Evolutionary conservation across 1,284 basidiomycete genomes (phyloP), one percentile per base, ranked within the genome.

Genomic region (Pseudozyma pruni): DNA sequence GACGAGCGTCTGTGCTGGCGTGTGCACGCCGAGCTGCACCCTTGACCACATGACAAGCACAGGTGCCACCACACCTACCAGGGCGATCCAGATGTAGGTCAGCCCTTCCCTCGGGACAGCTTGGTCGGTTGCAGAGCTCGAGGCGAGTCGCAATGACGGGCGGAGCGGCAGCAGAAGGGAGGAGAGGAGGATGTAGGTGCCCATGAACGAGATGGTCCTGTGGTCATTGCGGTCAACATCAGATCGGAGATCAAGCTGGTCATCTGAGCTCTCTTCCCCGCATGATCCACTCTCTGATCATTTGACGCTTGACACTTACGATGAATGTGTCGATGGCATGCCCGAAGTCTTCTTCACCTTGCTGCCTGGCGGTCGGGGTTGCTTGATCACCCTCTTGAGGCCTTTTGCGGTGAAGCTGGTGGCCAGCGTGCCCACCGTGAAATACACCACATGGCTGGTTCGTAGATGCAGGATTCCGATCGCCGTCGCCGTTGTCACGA

Each of bases 171-270:
- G 39, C 8, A 66, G 23, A 8, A 73, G 39, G 8, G 66, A 63
- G 7, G 53, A 58, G 2, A 74, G 49, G 7, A 68, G 16, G 17
- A 74, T 58, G 48, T 74, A 74, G 19, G 56, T 59, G 16, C 72
- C 72, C 72, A 74, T 74, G 51, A 74, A 74, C 9, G 72, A 58
- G 31, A 74, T 66, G n/a, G 72, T 60, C 9, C 68, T 71, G 57
- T 44, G 4, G 13, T 3, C 2, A 11, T 7, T 13, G 17, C n/a
- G 17, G 22, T 5, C 13, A 51, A 6, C 1, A 14, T 3, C 32
- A 14, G 31, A 11, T 51, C 42, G n/a, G n/a, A 50, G 42, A 34
- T 27, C 22, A 29, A 6, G 11, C 27, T 29, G 7, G 27, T 29
- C 27, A 11, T 11, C 27, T 7, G 27, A 29, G 6, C 10, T 32